phyloP scores from a whole-genome alignment of 164 flowering plant genomes.

The Stephania japonica region DNA sequence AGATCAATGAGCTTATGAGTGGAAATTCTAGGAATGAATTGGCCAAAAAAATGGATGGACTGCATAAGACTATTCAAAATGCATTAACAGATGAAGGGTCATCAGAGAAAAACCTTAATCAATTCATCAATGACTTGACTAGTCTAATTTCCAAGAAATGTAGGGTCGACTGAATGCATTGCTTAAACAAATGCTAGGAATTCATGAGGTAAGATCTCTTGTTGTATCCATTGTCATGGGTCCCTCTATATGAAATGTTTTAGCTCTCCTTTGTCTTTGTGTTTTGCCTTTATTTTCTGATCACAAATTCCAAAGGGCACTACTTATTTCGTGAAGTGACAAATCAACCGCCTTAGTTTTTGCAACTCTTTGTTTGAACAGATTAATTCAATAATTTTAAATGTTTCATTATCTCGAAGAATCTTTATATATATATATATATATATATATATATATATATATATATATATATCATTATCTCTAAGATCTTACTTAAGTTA shows the following conservation, averaged over 20 bases:
- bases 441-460: too few relatives aligned
- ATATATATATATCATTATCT: too few relatives aligned
- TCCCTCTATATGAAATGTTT: neutral
- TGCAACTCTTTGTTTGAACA: too few relatives aligned
- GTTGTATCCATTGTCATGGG: neutral
- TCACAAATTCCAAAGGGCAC: too few relatives aligned
- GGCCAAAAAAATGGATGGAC: slow-evolving; percentile 22
- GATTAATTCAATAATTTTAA: too few relatives aligned
- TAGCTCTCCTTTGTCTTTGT: neutral
- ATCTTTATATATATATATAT: too few relatives aligned
- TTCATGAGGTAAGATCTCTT: neutral
- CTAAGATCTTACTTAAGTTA: too few relatives aligned
- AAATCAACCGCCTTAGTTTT: too few relatives aligned
- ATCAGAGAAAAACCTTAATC: slow-evolving; percentile 39
- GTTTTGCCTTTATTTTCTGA: too few relatives aligned
- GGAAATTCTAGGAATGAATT: slow-evolving; percentile 29
- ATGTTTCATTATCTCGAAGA: too few relatives aligned
- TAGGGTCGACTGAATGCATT: neutral
- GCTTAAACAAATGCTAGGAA: neutral
- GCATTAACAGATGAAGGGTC: slow-evolving; percentile 44
- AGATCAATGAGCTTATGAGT: slow-evolving; percentile 39
- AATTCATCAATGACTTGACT: slow-evolving; percentile 33
- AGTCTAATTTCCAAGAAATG: neutral
- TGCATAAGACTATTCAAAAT: slow-evolving; percentile 31
- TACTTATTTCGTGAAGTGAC: too few relatives aligned